phyloP scores from a whole-genome alignment of 2,329 filamentous ascomycete genomes.

The Colletotrichum gigasporum region DNA sequence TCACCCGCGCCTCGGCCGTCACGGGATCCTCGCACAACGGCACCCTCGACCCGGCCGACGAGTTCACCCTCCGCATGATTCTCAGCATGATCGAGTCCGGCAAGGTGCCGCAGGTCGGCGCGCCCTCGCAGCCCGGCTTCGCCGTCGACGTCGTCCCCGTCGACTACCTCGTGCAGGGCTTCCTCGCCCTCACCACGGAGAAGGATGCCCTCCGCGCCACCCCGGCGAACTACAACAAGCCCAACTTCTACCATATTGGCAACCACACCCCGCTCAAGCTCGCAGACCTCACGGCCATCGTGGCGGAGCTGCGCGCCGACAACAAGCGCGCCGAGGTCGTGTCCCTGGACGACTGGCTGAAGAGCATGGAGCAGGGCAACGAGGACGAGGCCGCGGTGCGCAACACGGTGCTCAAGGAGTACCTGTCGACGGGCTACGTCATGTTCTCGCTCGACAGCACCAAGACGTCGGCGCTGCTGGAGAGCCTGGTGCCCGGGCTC shows the following conservation, averaged over 20 bases:
- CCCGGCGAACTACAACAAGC: conserved; percentile 25
- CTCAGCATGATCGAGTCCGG: conserved; percentile 37
- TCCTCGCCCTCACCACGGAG: too few relatives aligned
- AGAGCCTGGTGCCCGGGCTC: conserved; percentile 32
- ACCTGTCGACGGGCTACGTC: conserved; percentile 35
- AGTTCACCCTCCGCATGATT: conserved; percentile 37
- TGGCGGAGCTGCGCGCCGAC: conserved; percentile 32
- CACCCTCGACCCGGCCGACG: conserved; percentile 33
- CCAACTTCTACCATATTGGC: conserved; percentile 36
- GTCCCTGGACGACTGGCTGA: conserved; percentile 33
- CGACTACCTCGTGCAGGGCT: conserved; percentile 38
- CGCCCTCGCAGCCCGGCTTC: conserved; percentile 34
- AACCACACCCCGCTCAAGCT: conserved; percentile 36
- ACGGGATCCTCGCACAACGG: conserved; percentile 4
- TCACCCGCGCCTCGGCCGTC: conserved; percentile 29
- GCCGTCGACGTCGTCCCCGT: conserved; percentile 36
- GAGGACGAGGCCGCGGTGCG: conserved; percentile 32
- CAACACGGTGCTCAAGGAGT: conserved; percentile 35
- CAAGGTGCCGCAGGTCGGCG: conserved; percentile 35
- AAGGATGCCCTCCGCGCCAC: too few relatives aligned
- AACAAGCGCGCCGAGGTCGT: conserved; percentile 27
- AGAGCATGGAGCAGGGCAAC: conserved; percentile 20
- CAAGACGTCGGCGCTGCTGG: conserved; percentile 32
- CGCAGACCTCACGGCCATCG: conserved; percentile 34
- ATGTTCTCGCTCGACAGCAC: conserved; percentile 37